A percentile compares a stretch with the other conserved stretches of the same genome.
phyloP scores from a whole-genome alignment of 768 basidiomycete species.

The Mycena pura region DNA sequence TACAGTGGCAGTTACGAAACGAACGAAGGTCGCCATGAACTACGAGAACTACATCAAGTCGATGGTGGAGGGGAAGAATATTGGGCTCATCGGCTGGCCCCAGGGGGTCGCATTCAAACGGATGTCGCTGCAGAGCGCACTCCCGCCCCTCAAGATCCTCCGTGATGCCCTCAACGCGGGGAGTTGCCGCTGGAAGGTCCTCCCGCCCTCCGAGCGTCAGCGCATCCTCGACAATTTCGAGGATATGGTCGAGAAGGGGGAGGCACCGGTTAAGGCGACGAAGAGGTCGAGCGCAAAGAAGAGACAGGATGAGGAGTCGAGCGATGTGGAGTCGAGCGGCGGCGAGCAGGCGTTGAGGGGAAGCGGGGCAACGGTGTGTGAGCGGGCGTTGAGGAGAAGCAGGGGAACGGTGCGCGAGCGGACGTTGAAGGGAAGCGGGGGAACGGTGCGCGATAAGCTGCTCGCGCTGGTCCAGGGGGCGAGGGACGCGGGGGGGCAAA shows the following conservation, averaged over 20 bases:
- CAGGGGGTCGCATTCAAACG: not conserved
- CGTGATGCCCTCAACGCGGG: not conserved
- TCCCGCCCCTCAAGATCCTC: not conserved
- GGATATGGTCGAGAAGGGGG: not conserved
- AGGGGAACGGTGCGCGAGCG: too few species aligned
- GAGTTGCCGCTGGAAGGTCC: not conserved
- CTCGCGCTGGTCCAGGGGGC: not conserved
- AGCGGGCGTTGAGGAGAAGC: too few species aligned
- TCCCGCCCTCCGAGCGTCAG: not conserved
- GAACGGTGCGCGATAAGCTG: slow-evolving; percentile 2
- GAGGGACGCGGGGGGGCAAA: not conserved
- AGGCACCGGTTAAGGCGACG: not conserved
- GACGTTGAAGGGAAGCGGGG: not conserved
- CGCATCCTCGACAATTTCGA: not conserved
- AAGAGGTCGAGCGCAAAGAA: not conserved
- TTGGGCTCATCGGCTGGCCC: not conserved
- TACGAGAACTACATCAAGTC: not conserved
- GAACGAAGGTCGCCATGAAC: slow-evolving; percentile 3
- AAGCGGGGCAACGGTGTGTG: too few species aligned
- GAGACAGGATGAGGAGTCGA: not conserved
- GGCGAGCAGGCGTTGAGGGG: not conserved
- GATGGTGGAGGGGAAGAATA: not conserved
- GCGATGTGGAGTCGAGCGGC: not conserved
- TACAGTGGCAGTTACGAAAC: not conserved
- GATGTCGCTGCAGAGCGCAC: not conserved